phyloP scores from a whole-genome alignment of 257 asterid genomes.

The Nemophila menziesii region DNA sequence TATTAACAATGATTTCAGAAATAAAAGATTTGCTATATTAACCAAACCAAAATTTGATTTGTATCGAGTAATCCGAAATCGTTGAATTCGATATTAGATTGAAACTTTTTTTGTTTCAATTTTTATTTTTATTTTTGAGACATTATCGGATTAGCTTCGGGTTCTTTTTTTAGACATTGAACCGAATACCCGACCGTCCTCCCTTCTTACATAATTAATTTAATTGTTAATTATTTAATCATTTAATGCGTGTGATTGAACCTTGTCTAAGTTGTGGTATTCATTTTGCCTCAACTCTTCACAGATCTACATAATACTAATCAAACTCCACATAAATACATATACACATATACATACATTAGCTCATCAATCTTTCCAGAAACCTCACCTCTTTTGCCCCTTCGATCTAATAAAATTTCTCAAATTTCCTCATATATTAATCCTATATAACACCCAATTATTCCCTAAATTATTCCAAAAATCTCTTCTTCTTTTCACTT shows the following conservation, averaged over 20 bases:
- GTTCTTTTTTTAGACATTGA: too few relatives aligned
- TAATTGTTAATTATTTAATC: neutral
- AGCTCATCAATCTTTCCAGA: neutral
- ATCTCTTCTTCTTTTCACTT: too few relatives aligned
- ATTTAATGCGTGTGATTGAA: neutral
- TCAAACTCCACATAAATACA: conserved; percentile 10
- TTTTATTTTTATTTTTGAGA: too few relatives aligned
- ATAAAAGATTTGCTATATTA: too few relatives aligned
- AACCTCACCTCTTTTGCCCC: conserved; percentile 5
- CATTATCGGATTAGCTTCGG: too few relatives aligned
- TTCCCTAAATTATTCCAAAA: too few relatives aligned
- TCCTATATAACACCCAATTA: neutral
- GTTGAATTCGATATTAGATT: too few relatives aligned
- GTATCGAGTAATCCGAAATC: too few relatives aligned
- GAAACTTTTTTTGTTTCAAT: too few relatives aligned
- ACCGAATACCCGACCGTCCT: too few relatives aligned
- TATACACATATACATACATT: conserved; percentile 8
- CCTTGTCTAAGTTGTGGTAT: neutral
- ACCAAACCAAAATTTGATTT: too few relatives aligned
- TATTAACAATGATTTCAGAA: too few relatives aligned
- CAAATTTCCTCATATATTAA: neutral
- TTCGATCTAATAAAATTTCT: conserved; percentile 1
- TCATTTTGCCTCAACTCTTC: neutral
- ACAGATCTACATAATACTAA: neutral
- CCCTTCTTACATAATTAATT: neutral